phyloP scores from a whole-genome alignment of 768 basidiomycete species.

The Scleroderma bovista region DNA sequence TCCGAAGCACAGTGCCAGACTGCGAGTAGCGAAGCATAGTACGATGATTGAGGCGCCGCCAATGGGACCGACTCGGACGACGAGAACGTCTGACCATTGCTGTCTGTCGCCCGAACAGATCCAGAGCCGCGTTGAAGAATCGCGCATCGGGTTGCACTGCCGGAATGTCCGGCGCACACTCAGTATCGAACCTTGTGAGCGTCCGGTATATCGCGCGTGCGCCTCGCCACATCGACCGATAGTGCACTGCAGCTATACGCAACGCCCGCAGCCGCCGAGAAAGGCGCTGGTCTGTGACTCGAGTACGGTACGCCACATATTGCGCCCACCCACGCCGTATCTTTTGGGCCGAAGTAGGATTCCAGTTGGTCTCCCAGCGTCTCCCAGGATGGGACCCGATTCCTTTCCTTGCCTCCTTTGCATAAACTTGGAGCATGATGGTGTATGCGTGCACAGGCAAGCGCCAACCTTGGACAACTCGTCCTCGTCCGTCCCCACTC shows the following conservation, averaged over 20 bases:
- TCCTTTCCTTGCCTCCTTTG: conserved; percentile 34
- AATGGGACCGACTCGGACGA: conserved; percentile 17
- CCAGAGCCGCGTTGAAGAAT: conserved; percentile 62
- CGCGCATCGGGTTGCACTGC: conserved; percentile 51
- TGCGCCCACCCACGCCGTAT: conserved; percentile 31
- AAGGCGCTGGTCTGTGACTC: conserved; percentile 12
- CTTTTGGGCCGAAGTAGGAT: conserved; percentile 13
- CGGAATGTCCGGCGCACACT: conserved; percentile 25
- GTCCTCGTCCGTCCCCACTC: conserved; percentile 14
- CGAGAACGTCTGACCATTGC: conserved; percentile 13
- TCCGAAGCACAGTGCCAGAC: conserved; percentile 17
- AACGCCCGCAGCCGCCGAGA: conserved; percentile 26
- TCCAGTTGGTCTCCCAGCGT: conserved; percentile 12
- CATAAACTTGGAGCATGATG: conserved; percentile 61
- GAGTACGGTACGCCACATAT: conserved; percentile 23
- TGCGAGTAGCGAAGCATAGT: conserved; percentile 25
- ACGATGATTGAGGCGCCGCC: conserved; percentile 25
- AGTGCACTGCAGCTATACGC: conserved; percentile 27
- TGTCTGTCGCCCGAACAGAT: conserved; percentile 33
- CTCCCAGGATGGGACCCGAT: conserved; percentile 10
- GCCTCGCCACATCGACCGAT: conserved; percentile 32
- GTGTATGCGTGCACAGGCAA: conserved; percentile 67
- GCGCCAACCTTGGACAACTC: conserved; percentile 47
- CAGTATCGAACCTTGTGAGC: conserved; percentile 15
- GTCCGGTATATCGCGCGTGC: conserved; percentile 23